Evolutionary conservation across 345 rosid genomes (phyloP).

Genomic region (Populus simonii): DNA sequence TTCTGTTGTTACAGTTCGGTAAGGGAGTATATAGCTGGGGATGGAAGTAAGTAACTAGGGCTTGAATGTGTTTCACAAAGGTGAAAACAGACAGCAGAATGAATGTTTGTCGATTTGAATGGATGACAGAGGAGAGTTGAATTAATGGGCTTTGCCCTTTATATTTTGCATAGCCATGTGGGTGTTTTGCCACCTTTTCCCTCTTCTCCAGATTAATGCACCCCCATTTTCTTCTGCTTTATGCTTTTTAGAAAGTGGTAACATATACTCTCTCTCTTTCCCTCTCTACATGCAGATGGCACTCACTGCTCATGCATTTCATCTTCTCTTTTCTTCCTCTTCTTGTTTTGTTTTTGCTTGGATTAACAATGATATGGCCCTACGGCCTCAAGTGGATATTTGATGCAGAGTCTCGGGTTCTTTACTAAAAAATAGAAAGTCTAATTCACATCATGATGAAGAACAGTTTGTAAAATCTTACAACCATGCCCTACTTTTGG

Average conservation of each 20-base stretch:
- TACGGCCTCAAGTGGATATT: not conserved
- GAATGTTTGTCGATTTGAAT: slow-evolving; percentile 22
- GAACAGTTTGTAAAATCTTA: not conserved
- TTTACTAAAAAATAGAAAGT: not conserved
- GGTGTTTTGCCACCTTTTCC: slow-evolving; percentile 15
- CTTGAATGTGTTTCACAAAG: slow-evolving; percentile 15
- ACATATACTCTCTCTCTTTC: not conserved
- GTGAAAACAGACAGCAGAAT: slow-evolving; percentile 15
- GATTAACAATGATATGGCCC: not conserved
- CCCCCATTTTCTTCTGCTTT: slow-evolving; percentile 28
- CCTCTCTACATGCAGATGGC: not conserved
- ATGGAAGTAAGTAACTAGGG: slow-evolving; percentile 5
- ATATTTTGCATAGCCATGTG: slow-evolving; percentile 16
- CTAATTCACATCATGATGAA: not conserved
- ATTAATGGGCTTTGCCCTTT: slow-evolving; percentile 15
- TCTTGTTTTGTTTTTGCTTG: not conserved
- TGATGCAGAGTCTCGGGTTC: not conserved
- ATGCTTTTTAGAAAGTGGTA: slow-evolving; percentile 36
- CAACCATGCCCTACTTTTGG: too few relatives aligned
- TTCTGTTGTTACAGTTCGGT: slow-evolving; percentile 10
- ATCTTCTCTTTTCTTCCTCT: too few relatives aligned
- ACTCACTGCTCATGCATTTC: too few relatives aligned
- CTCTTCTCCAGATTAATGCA: slow-evolving; percentile 22
- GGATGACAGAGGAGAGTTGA: slow-evolving; percentile 6
- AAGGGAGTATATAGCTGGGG: slow-evolving; percentile 15